Conservation (phyloP, 73 alveolate species). For the Stentor coeruleus region DNA sequence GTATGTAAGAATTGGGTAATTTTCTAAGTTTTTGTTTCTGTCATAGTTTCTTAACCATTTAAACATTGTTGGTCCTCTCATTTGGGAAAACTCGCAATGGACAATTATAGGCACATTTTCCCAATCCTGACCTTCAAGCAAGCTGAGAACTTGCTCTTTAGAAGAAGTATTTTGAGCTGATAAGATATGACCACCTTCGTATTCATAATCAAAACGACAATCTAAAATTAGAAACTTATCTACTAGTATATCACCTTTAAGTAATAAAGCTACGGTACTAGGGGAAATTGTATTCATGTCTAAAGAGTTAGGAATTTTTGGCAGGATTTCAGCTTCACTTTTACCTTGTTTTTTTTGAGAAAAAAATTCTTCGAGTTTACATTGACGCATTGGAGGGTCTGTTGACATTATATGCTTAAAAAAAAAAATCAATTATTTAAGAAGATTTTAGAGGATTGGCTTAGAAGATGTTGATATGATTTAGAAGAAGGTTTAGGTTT, state of each 20-base stretch:
- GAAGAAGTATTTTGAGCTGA: not conserved
- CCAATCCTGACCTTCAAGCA: slow-evolving; percentile 16
- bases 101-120: slow-evolving; percentile 13
- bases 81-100: slow-evolving; percentile 18
- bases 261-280: not conserved
- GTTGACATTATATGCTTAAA: not conserved
- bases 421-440: not conserved
- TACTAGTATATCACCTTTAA: not conserved
- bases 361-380: slow-evolving; percentile 23
- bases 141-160: not conserved
- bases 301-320: not conserved
- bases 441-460: not conserved
- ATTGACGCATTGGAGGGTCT: not conserved
- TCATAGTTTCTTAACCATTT: not conserved
- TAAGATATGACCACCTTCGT: slow-evolving; percentile 22
- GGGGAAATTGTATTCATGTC: slow-evolving; percentile 11
- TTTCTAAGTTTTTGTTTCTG: slow-evolving; percentile 6
- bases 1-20: not conserved
- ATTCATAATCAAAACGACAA: slow-evolving; percentile 14
- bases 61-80: not conserved
- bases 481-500: too few relatives aligned
- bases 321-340: slow-evolving; percentile 1
- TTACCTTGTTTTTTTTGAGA: slow-evolving; percentile 9
- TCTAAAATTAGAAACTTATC: not conserved
- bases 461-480: too few relatives aligned